Base-by-base conservation (phyloP, 805 yeast species). In the Wickerhamiella shivajii region DNA sequence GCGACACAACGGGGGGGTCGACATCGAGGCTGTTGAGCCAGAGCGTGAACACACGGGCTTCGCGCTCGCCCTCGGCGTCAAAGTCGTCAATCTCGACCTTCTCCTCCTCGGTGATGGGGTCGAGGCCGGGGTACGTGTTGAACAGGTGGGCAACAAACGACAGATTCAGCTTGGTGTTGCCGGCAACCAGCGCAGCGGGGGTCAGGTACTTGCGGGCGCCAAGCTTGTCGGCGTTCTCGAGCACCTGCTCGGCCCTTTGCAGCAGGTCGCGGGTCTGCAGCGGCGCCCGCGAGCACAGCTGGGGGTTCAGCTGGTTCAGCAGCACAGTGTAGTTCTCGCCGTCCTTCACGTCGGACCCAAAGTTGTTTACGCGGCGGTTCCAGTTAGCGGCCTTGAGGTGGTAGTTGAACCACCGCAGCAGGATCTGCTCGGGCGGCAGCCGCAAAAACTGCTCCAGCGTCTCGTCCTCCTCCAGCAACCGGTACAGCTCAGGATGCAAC, bases 61-160 rank as follows among this genome's bases (percentile, higher is more conserved):
- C 98, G 61, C 98, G 79, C 61, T 90, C 98, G 42, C 98, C 98
- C 61, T 90, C 98, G 17, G 98, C 98, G 55, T 90, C 98, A 51
- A 90, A 90, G 46, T 83, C 97, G 62, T 90, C 98, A 46, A 90
- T 81, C 53, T 85, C 97, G 18, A 90, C 80, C 47, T 74, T 77
- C 56, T 87, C 96, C 59, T 85, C 97, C 42, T 57, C 61, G 51
- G 81, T 92, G 43, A 87, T 70, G 38, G 97, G 97, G 40, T 85
- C 97, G 44, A 90, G 68, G 31, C 98, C 97, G 31, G 98, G 98
- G 53, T 81, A 74, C 5, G 94, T 87, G 63, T 90, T 90, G 67
- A 90, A 90, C 53, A 90, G 64, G 55, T 90, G 93, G 27, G 98
- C 98, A 39, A 90, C 96, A 56, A 90, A 90, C 1, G 97, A 97